Conservation (phyloP, 148 eudicot genomes). For the Salicornia ramosissima region DNA sequence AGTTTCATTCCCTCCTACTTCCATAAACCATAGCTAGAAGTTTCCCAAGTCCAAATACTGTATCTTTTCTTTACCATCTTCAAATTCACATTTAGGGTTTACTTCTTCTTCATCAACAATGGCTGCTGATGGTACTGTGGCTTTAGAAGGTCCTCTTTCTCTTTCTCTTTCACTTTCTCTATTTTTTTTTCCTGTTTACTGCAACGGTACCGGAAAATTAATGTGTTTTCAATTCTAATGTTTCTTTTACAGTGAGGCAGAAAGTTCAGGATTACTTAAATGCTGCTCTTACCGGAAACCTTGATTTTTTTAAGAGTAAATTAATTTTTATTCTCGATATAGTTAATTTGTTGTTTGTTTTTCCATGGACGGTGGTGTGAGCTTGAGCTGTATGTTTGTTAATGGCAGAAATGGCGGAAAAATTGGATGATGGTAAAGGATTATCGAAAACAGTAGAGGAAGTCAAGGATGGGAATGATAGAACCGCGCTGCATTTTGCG, state of each 20-base stretch:
- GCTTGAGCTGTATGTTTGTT: not conserved
- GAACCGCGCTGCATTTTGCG: conserved; percentile 94
- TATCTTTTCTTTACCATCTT: not conserved
- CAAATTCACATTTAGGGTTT: conserved; percentile 25
- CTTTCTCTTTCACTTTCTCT: conserved; percentile 7
- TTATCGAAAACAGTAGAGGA: conserved; percentile 61
- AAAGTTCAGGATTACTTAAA: conserved; percentile 70
- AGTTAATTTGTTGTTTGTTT: not conserved
- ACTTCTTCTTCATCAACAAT: conserved; percentile 21
- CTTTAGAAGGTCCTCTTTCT: conserved; percentile 60
- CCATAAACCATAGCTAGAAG: not conserved
- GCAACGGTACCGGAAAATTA: not conserved
- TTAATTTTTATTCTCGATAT: not conserved
- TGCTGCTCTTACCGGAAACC: conserved; percentile 72
- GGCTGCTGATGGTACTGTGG: conserved; percentile 60
- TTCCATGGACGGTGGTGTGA: not conserved
- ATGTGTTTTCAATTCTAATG: not conserved
- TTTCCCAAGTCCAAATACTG: not conserved
- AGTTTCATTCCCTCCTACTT: too few relatives aligned
- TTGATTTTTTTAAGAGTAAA: conserved; percentile 63
- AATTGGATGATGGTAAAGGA: conserved; percentile 88
- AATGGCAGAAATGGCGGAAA: conserved; percentile 50
- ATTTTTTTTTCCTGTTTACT: not conserved
- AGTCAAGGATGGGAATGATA: conserved; percentile 85
- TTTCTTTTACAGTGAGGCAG: conserved; percentile 46